phyloP scores from a whole-genome alignment of 768 basidiomycete genomes.

The Collybia sp. region DNA sequence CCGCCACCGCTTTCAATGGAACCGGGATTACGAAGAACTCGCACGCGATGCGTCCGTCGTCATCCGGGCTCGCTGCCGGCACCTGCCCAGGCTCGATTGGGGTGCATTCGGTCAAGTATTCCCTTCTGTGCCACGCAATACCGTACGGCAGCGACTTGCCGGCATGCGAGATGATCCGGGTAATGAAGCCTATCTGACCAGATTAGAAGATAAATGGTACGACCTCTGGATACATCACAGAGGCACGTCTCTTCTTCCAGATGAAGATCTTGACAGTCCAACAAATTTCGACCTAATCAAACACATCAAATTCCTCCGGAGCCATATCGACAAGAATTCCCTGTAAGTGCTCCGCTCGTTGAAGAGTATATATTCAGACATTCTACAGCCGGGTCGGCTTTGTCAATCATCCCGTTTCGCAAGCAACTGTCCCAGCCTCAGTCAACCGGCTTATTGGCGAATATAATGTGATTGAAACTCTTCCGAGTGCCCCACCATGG shows the following conservation, averaged over 20 bases:
- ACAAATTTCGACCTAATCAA: constrained; percentile 74
- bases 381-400: constrained; percentile 60
- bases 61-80: constrained; percentile 72
- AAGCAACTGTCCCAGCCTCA: constrained; percentile 31
- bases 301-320: constrained; percentile 80
- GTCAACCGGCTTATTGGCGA: constrained; percentile 36
- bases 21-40: constrained; percentile 81
- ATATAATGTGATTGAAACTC: constrained; percentile 50
- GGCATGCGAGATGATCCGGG: constrained; percentile 58
- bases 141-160: constrained; percentile 63
- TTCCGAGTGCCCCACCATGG: constrained; percentile 41
- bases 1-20: constrained; percentile 80
- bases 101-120: constrained; percentile 76
- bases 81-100: constrained; percentile 59
- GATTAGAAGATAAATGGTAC: constrained; percentile 81
- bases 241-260: constrained; percentile 63
- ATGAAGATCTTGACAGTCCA: constrained; percentile 61
- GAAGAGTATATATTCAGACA: constrained; percentile 9
- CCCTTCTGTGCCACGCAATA: constrained; percentile 67
- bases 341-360: constrained; percentile 51
- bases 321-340: constrained; percentile 79
- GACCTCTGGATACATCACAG: constrained; percentile 70
- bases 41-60: constrained; percentile 82
- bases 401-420: constrained; percentile 25
- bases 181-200: constrained; percentile 69